Evolutionary conservation across 495 filamentous ascomycete species (phyloP), one percentile per base, ranked within the genome.

Genomic region (Terfezia boudieri): DNA sequence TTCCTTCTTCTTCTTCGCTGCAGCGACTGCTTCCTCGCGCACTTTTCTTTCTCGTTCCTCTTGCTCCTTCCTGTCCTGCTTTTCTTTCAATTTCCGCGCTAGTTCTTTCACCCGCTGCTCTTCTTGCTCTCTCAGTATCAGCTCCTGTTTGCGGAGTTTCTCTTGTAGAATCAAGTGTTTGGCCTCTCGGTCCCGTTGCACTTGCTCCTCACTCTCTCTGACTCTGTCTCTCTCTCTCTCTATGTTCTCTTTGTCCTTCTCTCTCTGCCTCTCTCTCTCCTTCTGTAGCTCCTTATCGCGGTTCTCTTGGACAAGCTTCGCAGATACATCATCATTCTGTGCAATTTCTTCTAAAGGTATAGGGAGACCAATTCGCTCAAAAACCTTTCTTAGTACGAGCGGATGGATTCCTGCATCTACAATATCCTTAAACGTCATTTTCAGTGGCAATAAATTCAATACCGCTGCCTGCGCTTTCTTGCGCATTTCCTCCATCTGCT

Each of bases 361-460:
- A 56, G 74, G 68, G 2, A 84, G 71, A 12, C 77, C 77, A 11
- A 84, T 68, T 20, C 81, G 78, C 53, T 71, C 69, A 63, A 84
- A 90, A 10, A 92, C 69, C 41, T 68, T 66, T 53, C 70, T 72
- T 37, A 93, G 68, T 38, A 84, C 57, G 16, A 66, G 64, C 46
- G 78, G 70, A 58, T 86, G 71, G 50, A 88, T 71, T 5, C 84
- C 83, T 64, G 87, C 83, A 11, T 78, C 72, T 14, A 89, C 69
- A 58, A 86, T 77, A 55, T 80, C 72, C 50, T 76, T 67, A 59
- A 75, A 88, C 12, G 75, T 74, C 50, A 88, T 76, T 49, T 79
- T 78, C 37, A 80, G 69, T 37, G 76, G 74, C 56, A 71, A 74
- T 26, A 88, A 64, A 41, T 77, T 72, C 14, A 81, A 68, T 17